Evolutionary conservation across 1,284 basidiomycete species (phyloP), one percentile per base, ranked within the genome.

Genomic region (Heliocybe sulcata): DNA sequence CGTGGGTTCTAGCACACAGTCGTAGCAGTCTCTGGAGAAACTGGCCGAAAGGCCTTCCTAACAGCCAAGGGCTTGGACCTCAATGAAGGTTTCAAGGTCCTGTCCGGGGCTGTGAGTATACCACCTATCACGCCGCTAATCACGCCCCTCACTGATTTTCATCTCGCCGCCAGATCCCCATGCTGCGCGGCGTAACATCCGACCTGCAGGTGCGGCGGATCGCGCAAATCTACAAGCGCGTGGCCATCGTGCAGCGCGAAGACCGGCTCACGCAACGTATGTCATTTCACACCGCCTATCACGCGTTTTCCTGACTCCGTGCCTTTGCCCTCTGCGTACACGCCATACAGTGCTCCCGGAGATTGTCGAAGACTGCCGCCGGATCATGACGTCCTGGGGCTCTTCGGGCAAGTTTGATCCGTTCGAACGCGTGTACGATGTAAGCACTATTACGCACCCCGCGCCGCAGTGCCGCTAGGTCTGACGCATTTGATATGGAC

Each of bases 51-150:
- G 56, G 75, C 81, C 11, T 88, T 88, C 68, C 85, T 89, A 62
- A 74, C 77, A 3, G 78, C 84, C 54, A 82, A 79, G 68, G 75
- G 77, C 16, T 77, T 89, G 58, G 85, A 89, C 67, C 76, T 89
- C 54, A 84, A 82, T 47, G 83, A 87, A 70, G 86, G 85, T 14
- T 89, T 87, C 72, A 84, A 82, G 62, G 78, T 86, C 60, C 75
- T 89, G 57, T 87, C 85, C 54, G 86, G 87, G 54, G 85, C 83
- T 54, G 87, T 89, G 64, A 59, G 82, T 76, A 35, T 45, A 45
- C 27, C 45, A 25, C 42, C 25, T 51, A 54, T 51, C 57, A 33
- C 12, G 20, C 35, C n/a, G 14, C 33, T 53, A 12, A 35, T 53
- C 26, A 25, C 29, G 35, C 50, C 12, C 9, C 47, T 25, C 47